Percentiles rank a stretch among this genome's conserved stretches.
These are phyloP conservation scores for Elaeagnus macrophylla DNA, from an alignment of 306 rosid genomes.

Conservation along the genomic window DNA sequence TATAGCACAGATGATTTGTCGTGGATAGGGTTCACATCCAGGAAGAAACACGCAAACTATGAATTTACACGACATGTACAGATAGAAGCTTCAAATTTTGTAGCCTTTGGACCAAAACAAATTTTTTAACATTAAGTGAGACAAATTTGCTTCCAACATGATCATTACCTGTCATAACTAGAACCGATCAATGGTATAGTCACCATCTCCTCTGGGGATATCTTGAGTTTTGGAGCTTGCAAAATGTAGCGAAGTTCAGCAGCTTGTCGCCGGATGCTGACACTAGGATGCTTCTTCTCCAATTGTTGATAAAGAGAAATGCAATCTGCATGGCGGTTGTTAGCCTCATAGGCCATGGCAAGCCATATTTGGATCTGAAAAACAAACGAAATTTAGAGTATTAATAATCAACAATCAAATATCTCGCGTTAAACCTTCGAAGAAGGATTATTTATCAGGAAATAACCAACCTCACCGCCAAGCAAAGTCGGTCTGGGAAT, in stretches of 20 bases:
- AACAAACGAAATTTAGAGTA: not conserved
- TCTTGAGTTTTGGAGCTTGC: conserved; percentile 96
- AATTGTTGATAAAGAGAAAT: conserved; percentile 72
- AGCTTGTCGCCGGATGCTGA: conserved; percentile 86
- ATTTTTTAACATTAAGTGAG: not conserved
- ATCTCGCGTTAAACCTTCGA: not conserved
- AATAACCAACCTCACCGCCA: conserved; percentile 91
- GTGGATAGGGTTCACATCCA: too few species aligned
- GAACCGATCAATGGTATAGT: conserved; percentile 69
- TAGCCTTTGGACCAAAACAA: not conserved
- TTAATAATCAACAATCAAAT: not conserved
- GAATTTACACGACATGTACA: not conserved
- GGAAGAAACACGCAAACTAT: too few species aligned
- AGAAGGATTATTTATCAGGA: conserved; percentile 7
- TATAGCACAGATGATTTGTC: too few species aligned
- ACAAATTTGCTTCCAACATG: not conserved
- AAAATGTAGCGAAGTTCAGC: conserved; percentile 89
- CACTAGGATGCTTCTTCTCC: conserved; percentile 62
- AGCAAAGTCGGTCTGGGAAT: conserved; percentile 70
- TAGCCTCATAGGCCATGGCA: conserved; percentile 98
- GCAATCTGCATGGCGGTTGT: conserved; percentile 77
- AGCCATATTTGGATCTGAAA: conserved; percentile 94
- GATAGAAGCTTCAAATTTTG: not conserved
- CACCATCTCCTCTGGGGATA: conserved; percentile 94
- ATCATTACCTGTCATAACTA: conserved; percentile 51